These are phyloP conservation scores for Rasamsonia emersonii DNA, from an alignment of 2,329 filamentous ascomycete genomes.

Conservation along the genomic window DNA sequence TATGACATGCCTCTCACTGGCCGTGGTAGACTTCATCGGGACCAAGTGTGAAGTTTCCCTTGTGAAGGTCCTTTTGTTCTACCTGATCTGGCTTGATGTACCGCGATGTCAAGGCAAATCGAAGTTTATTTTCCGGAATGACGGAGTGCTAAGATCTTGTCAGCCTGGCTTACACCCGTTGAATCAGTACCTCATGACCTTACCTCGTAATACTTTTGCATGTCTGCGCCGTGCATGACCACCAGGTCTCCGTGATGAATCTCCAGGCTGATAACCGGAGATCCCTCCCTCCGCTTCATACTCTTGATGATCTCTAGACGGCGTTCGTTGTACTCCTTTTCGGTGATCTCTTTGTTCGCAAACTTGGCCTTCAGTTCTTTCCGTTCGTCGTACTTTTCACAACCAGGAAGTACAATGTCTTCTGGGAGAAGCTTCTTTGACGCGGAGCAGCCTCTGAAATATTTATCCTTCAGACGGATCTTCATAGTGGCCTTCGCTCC, in stretches of 20 bases:
- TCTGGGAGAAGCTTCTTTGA: constrained; percentile 12
- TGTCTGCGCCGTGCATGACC: constrained; percentile 47
- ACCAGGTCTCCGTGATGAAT: constrained; percentile 50
- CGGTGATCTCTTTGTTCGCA: constrained; percentile 12
- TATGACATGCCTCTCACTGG: constrained; percentile 11
- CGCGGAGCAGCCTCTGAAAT: constrained; percentile 26
- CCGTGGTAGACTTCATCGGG: constrained; percentile 23
- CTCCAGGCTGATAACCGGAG: constrained; percentile 33
- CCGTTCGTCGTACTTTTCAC: constrained; percentile 17
- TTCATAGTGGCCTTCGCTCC: constrained; percentile 46
- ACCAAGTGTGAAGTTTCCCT: constrained; percentile 19
- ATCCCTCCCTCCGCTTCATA: constrained; percentile 16
- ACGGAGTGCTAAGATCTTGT: constrained; percentile 21
- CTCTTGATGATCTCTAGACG: constrained; percentile 20
- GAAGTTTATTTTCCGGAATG: constrained; percentile 20
- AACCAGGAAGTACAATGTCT: constrained; percentile 26
- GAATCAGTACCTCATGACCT: constrained; percentile 1
- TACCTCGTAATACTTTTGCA: constrained; percentile 49
- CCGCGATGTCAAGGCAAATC: constrained; percentile 30
- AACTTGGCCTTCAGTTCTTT: constrained; percentile 15
- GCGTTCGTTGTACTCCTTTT: constrained; percentile 13
- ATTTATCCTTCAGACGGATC: constrained; percentile 47
- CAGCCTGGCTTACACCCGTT: background rate
- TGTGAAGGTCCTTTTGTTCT: constrained; percentile 14
- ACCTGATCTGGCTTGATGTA: constrained; percentile 21